Percentiles rank a stretch among this genome's conserved stretches.
These are phyloP conservation scores for Terfezia claveryi DNA, from an alignment of 495 filamentous ascomycete genomes.

Conservation along the genomic window DNA sequence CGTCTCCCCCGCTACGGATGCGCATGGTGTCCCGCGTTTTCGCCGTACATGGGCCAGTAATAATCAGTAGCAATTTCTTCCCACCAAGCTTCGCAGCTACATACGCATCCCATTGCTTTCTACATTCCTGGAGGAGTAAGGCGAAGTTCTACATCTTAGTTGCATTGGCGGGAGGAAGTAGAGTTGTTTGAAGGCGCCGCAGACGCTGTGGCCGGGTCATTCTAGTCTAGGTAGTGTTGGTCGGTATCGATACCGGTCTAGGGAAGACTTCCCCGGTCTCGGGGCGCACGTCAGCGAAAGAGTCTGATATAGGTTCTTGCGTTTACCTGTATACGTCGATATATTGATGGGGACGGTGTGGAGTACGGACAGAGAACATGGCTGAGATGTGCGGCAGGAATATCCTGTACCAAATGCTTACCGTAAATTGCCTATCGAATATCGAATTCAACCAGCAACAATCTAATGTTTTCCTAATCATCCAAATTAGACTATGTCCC, in stretches of 20 bases:
- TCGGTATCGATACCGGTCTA: conserved; percentile 97
- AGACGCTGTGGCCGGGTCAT: too few species aligned
- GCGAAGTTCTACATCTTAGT: conserved; percentile 47
- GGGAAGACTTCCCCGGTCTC: conserved; percentile 72
- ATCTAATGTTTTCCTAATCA: not conserved
- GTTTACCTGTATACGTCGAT: too few species aligned
- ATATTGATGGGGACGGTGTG: too few species aligned
- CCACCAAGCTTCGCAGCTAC: conserved; percentile 12
- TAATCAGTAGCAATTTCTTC: conserved; percentile 29
- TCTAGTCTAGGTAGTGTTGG: conserved; percentile 76
- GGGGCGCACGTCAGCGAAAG: conserved; percentile 22
- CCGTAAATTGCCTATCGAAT: conserved; percentile 61
- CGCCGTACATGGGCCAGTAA: conserved; percentile 54
- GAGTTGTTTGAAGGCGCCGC: too few species aligned
- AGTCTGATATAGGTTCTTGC: not conserved
- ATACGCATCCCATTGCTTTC: conserved; percentile 42
- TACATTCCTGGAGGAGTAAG: conserved; percentile 41
- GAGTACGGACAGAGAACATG: conserved; percentile 45
- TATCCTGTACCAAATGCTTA: conserved; percentile 64
- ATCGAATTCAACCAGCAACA: not conserved
- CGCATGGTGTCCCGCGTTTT: conserved; percentile 50
- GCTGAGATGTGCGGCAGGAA: conserved; percentile 70
- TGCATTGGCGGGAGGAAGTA: conserved; percentile 30
- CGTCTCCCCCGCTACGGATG: conserved; percentile 34
- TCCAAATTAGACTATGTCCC: too few species aligned